Evolutionary conservation across 306 rosid genomes (phyloP), one percentile per base, ranked within the genome.

Genomic region (Acacia crassicarpa): DNA sequence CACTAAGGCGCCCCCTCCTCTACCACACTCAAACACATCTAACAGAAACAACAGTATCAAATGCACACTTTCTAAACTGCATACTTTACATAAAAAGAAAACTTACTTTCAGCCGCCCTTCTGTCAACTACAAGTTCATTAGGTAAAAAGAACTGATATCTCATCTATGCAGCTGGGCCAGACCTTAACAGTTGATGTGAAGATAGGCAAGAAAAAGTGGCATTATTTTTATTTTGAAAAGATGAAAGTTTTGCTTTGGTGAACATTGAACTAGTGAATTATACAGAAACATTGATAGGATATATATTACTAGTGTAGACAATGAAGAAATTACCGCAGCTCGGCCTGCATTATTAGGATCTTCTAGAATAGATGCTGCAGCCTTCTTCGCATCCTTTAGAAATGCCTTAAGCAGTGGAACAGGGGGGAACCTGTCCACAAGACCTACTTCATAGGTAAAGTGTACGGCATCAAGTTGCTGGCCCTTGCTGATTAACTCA

Each of bases 401-500:
- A 84, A 88, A 93, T n/a, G 98, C 87, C 84, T 90, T 93, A 71
- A 96, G 90, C 30, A 96, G 85, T 9, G 98, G 98, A 79, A 92
- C 98, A 53, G 99, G 98, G 48, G 90, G 98, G 71, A 92, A 96
- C 87, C 88, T 89, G 65, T 89, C 88, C 82, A 88, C 94, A 80
- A 93, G 97, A 78, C 91, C 99, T 72, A 92, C 98, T 87, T 93
- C 99, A 74, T 90, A 93, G 8, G 97, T 90, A 84, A 96, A 96
- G 85, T 96, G 99, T 75, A 96, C 98, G 0, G 98, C 99, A 91
- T 96, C 99, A 83, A 96, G 99, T 88, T 96, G 99, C 83, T 96
- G 98, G n/a, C 99, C 99, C 76, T 85, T 92, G 82, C 97, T 90
- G 84, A 96, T 93, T 72, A 96, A 83, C 87, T 96, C 99, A 83